Evolutionary conservation across 495 filamentous ascomycete species (phyloP).

Genomic region (Clohesyomyces aquaticus): DNA sequence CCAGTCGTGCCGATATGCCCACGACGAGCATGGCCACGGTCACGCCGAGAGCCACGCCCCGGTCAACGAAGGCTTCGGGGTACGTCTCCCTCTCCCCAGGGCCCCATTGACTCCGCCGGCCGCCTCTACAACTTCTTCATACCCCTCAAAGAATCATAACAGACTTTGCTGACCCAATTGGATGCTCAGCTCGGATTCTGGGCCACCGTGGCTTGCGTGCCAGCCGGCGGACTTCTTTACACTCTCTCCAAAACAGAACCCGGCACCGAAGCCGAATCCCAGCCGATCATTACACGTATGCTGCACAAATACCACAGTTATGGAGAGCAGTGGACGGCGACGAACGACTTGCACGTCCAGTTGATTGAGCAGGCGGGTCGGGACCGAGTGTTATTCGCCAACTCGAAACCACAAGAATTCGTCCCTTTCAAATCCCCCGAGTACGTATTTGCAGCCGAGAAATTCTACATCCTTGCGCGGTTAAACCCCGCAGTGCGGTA

Average conservation of each 20-base stretch:
- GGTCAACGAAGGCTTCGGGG: constrained; percentile 66
- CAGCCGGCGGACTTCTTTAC: constrained; percentile 61
- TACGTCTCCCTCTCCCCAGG: constrained; percentile 51
- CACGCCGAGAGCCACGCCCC: constrained; percentile 52
- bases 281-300: constrained; percentile 59
- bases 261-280: constrained; percentile 54
- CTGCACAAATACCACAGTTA: constrained; percentile 57
- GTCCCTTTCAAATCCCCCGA: constrained; percentile 67
- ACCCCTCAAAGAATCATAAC: constrained; percentile 27
- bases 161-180: constrained; percentile 30
- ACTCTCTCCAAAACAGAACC: constrained; percentile 47
- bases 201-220: constrained; percentile 61
- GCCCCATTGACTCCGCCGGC: constrained; percentile 2
- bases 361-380: constrained; percentile 70
- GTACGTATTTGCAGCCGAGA: too few species aligned
- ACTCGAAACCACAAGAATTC: constrained; percentile 52
- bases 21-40: constrained; percentile 36
- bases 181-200: constrained; percentile 66
- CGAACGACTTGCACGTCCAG: constrained; percentile 65
- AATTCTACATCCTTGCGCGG: too few species aligned
- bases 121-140: background rate
- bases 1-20: constrained; percentile 43
- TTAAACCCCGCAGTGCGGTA: too few species aligned
- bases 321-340: constrained; percentile 57
- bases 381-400: constrained; percentile 68